Conservation (phyloP, 2,329 filamentous ascomycete species). For the Talaromyces verruculosus region DNA sequence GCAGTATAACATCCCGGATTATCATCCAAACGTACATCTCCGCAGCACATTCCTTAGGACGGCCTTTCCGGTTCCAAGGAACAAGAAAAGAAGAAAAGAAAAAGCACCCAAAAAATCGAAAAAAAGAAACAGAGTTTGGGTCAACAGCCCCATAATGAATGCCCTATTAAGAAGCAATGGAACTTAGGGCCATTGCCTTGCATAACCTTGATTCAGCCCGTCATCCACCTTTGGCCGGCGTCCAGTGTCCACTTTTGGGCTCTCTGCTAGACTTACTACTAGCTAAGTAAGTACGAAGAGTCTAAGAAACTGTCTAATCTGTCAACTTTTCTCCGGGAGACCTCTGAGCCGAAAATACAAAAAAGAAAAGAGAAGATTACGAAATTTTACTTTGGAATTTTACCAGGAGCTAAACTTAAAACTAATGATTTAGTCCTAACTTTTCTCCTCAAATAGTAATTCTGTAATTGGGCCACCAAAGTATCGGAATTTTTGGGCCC, state of each 20-base stretch:
- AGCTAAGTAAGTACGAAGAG: not conserved
- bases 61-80: not conserved
- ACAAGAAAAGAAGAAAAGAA: slow-evolving; percentile 1
- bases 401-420: not conserved
- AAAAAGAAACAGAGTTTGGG: slow-evolving; percentile 8
- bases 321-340: slow-evolving; percentile 4
- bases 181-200: slow-evolving; percentile 11
- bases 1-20: not conserved
- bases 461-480: slow-evolving; percentile 10
- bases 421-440: not conserved
- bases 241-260: not conserved
- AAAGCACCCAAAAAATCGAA: not conserved
- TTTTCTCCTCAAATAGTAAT: not conserved
- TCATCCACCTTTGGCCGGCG: slow-evolving; percentile 12
- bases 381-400: not conserved
- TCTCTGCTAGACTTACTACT: not conserved
- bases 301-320: not conserved
- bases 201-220: slow-evolving; percentile 18
- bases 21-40: not conserved
- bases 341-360: not conserved
- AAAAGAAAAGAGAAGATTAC: not conserved
- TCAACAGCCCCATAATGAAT: slow-evolving; percentile 3
- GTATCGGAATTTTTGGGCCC: slow-evolving; percentile 18
- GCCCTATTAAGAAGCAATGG: not conserved
- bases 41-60: slow-evolving; percentile 5